phyloP scores from a whole-genome alignment of 768 basidiomycete genomes.

The Leccinum disarticulatum region DNA sequence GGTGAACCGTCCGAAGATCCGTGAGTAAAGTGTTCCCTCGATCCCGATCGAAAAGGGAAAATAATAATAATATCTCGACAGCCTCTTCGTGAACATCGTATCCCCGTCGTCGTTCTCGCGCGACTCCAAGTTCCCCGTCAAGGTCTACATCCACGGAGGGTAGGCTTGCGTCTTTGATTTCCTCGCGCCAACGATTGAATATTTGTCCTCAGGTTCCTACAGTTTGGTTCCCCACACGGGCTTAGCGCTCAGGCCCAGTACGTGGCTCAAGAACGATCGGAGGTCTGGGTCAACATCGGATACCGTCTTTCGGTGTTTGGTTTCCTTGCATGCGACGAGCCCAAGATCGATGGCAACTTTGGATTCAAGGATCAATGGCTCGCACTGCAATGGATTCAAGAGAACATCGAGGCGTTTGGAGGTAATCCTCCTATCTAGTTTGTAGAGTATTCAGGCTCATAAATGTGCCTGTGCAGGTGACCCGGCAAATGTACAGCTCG shows the following conservation, averaged over 20 bases:
- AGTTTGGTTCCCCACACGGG: slow-evolving; percentile 73
- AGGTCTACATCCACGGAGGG: slow-evolving; percentile 80
- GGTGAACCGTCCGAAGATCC: slow-evolving; percentile 72
- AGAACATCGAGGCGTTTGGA: slow-evolving; percentile 68
- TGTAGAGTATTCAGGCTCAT: background rate
- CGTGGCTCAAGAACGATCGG: slow-evolving; percentile 58
- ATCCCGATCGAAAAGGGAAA: background rate
- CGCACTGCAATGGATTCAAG: slow-evolving; percentile 68
- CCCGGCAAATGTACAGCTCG: slow-evolving; percentile 57
- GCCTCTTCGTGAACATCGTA: slow-evolving; percentile 66
- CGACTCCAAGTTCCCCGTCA: slow-evolving; percentile 55
- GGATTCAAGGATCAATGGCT: slow-evolving; percentile 87
- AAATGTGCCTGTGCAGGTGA: slow-evolving; percentile 43
- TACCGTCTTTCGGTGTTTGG: slow-evolving; percentile 78
- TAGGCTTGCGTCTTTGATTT: slow-evolving; percentile 25
- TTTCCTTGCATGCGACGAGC: slow-evolving; percentile 67
- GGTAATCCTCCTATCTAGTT: slow-evolving; percentile 37
- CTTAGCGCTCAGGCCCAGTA: slow-evolving; percentile 64
- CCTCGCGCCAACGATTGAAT: background rate
- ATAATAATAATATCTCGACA: slow-evolving; percentile 21
- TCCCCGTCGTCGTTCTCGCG: slow-evolving; percentile 48
- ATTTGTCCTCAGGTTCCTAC: slow-evolving; percentile 56
- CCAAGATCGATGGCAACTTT: slow-evolving; percentile 67
- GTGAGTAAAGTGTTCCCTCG: slow-evolving; percentile 31
- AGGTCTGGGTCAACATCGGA: slow-evolving; percentile 77